Evolutionary conservation across 306 rosid species (phyloP).

Genomic region (Mimosa bimucronata): DNA sequence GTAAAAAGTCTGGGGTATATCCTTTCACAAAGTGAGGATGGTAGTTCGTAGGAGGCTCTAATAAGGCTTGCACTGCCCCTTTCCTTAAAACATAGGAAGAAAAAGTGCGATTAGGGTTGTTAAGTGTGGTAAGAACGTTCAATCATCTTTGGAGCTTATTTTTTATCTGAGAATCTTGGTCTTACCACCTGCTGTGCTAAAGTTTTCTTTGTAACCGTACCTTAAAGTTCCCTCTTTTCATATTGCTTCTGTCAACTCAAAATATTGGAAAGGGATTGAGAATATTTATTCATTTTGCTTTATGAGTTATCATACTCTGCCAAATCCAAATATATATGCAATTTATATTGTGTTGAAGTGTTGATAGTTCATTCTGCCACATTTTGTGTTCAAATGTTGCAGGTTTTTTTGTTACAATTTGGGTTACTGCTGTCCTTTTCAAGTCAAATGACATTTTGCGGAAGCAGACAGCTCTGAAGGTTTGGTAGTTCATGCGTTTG

Average conservation of each 20-base stretch:
- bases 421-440: constrained; percentile 92
- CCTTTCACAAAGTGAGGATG: not conserved
- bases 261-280: not conserved
- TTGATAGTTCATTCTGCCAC: not conserved
- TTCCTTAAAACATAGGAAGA: not conserved
- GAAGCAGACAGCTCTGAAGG: constrained; percentile 91
- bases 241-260: not conserved
- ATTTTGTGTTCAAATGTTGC: constrained; percentile 22
- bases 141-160: not conserved
- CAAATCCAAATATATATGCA: not conserved
- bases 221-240: not conserved
- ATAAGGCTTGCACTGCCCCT: not conserved
- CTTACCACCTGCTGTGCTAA: not conserved
- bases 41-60: not conserved
- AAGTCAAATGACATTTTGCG: constrained; percentile 90
- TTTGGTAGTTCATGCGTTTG: constrained; percentile 21
- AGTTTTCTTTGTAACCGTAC: not conserved
- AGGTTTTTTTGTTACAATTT: constrained; percentile 78
- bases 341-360: not conserved
- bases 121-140: not conserved
- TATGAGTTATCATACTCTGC: not conserved
- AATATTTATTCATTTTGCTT: not conserved
- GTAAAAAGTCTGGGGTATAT: not conserved
- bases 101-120: not conserved
- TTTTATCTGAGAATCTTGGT: not conserved